These are phyloP conservation scores for Camellia lanceoleosa DNA, from an alignment of 148 eudicot genomes.

Conservation along the genomic window DNA sequence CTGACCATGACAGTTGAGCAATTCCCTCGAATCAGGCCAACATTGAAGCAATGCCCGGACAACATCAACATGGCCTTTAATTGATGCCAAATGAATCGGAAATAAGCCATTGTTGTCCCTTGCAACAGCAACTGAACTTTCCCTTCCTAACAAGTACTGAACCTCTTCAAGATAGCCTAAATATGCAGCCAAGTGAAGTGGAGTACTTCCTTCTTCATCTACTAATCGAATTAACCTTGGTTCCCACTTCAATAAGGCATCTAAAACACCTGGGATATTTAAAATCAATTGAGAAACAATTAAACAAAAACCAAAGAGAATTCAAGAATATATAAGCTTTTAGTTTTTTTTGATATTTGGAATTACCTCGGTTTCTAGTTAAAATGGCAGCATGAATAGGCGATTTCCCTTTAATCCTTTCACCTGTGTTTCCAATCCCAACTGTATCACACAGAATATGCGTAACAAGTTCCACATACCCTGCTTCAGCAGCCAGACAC, in stretches of 20 bases:
- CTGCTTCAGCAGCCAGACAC: neutral
- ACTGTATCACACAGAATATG: neutral
- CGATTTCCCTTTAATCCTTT: neutral
- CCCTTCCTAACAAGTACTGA: neutral
- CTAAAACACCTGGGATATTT: neutral
- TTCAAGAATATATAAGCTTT: neutral
- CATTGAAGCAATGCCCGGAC: neutral
- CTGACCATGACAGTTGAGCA: neutral
- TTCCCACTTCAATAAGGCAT: neutral
- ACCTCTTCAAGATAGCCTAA: slow-evolving; percentile 11
- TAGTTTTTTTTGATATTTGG: neutral
- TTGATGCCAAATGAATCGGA: slow-evolving; percentile 12
- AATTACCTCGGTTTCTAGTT: neutral
- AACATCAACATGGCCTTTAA: neutral
- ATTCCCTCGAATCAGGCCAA: slow-evolving; percentile 5
- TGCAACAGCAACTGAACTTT: neutral
- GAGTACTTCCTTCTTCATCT: slow-evolving; percentile 9
- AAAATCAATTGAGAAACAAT: neutral
- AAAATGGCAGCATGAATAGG: neutral
- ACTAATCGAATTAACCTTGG: neutral
- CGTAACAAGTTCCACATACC: neutral
- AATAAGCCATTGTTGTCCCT: slow-evolving; percentile 1
- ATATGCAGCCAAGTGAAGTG: neutral
- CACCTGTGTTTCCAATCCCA: neutral
- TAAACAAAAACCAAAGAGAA: neutral